These are phyloP conservation scores for Alternaria longipes DNA, from an alignment of 2,329 filamentous ascomycete species.

Conservation along the genomic window DNA sequence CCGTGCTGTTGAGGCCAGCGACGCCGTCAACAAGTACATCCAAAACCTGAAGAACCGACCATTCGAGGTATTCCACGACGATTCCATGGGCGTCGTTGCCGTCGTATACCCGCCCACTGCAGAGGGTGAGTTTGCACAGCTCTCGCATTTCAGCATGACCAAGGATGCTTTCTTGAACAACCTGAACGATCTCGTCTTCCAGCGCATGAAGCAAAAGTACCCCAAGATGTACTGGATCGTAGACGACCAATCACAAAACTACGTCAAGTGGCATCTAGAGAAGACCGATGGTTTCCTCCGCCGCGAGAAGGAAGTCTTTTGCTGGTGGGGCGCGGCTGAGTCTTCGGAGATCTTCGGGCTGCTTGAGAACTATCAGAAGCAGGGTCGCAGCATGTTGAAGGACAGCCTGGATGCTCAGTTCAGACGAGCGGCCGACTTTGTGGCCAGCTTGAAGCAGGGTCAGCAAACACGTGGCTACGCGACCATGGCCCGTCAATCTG, in stretches of 20 bases:
- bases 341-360: slow-evolving; percentile 82
- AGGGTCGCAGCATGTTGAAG: slow-evolving; percentile 87
- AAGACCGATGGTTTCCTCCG: slow-evolving; percentile 94
- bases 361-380: slow-evolving; percentile 83
- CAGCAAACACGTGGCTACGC: slow-evolving; percentile 76
- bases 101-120: slow-evolving; percentile 81
- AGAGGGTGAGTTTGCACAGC: slow-evolving; percentile 75
- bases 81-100: slow-evolving; percentile 89
- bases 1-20: slow-evolving; percentile 79
- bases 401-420: slow-evolving; percentile 89
- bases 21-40: slow-evolving; percentile 87
- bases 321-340: slow-evolving; percentile 92
- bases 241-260: slow-evolving; percentile 92
- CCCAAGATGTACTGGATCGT: slow-evolving; percentile 96
- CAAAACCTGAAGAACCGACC: slow-evolving; percentile 77
- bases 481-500: slow-evolving; percentile 43
- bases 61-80: slow-evolving; percentile 95
- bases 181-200: slow-evolving; percentile 93
- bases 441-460: slow-evolving; percentile 66
- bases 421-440: slow-evolving; percentile 77
- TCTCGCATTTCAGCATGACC: slow-evolving; percentile 91
- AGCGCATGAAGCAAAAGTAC: slow-evolving; percentile 91
- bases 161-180: slow-evolving; percentile 95
- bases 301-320: slow-evolving; percentile 86
- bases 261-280: slow-evolving; percentile 93